phyloP scores from a whole-genome alignment of 129 eudicot species.

The Saussurea involucrata region DNA sequence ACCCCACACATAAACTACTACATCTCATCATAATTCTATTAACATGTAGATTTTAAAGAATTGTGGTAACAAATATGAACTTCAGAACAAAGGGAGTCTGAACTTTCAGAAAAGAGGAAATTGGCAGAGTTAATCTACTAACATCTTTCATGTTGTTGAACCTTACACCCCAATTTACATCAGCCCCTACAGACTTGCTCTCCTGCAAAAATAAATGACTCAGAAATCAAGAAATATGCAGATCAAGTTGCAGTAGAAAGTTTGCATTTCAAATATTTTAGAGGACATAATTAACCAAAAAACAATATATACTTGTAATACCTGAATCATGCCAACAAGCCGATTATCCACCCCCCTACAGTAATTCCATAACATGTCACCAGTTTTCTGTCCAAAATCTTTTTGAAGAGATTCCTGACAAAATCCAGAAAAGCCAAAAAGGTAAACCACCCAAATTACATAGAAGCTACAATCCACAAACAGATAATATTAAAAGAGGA shows the following conservation, averaged over 20 bases:
- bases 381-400: constrained; percentile 91
- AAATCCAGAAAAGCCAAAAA: constrained; percentile 7
- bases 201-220: constrained; percentile 49
- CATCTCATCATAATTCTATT: not conserved
- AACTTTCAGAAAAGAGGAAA: not conserved
- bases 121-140: constrained; percentile 20
- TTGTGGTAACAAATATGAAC: not conserved
- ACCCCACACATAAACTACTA: not conserved
- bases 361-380: constrained; percentile 91
- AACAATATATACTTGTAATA: constrained; percentile 21
- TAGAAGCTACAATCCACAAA: not conserved
- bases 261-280: not conserved
- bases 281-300: not conserved
- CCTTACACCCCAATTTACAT: constrained; percentile 97
- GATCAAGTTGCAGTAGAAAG: not conserved
- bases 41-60: not conserved
- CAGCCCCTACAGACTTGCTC: constrained; percentile 91
- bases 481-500: not conserved
- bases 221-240: not conserved
- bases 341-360: constrained; percentile 83
- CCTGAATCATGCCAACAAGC: constrained; percentile 84
- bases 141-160: constrained; percentile 75
- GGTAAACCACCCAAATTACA: not conserved
- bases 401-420: constrained; percentile 86
- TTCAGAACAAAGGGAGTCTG: not conserved